Evolutionary conservation across 2,329 filamentous ascomycete genomes (phyloP).

Genomic region (Lasiodiplodia theobromae): DNA sequence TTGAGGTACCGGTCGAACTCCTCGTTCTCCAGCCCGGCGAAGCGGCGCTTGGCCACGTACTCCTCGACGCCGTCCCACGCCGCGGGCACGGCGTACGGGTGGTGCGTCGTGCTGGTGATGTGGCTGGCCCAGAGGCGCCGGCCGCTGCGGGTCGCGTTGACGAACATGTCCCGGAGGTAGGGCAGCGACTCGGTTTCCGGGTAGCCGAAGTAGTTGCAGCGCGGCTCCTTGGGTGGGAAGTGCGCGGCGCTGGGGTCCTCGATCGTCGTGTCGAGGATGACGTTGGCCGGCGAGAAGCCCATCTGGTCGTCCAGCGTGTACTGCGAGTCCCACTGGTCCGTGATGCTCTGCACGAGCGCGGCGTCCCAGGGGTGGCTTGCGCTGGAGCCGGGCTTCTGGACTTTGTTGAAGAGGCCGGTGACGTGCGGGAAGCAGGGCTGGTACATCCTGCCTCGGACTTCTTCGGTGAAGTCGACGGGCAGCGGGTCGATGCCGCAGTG

Average conservation of each 20-base stretch:
- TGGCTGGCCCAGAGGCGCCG: conserved; percentile 46
- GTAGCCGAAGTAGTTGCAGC: conserved; percentile 55
- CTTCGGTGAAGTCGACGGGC: conserved; percentile 50
- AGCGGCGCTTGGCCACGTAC: conserved; percentile 3
- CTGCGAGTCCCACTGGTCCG: conserved; percentile 50
- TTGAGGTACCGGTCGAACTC: conserved; percentile 52
- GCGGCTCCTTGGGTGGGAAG: conserved; percentile 39
- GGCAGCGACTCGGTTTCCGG: conserved; percentile 51
- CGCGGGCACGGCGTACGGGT: conserved; percentile 51
- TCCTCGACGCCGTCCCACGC: conserved; percentile 30
- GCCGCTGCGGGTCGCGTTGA: conserved; percentile 38
- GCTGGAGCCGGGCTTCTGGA: background rate
- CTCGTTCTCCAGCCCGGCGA: conserved; percentile 2
- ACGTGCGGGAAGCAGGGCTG: conserved; percentile 51
- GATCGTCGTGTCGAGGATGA: conserved; percentile 32
- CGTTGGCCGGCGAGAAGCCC: conserved; percentile 39
- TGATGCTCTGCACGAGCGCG: conserved; percentile 47
- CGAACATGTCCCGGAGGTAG: conserved; percentile 48
- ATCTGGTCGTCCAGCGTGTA: conserved; percentile 45
- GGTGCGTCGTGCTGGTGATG: conserved; percentile 51
- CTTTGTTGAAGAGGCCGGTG: conserved; percentile 45
- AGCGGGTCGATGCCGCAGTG: conserved; percentile 51
- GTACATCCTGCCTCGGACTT: conserved; percentile 46
- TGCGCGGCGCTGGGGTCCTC: conserved; percentile 38
- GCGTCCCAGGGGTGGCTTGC: conserved; percentile 27